These are phyloP conservation scores for Eucalyptus lansdowneana DNA, from an alignment of 345 rosid genomes.

Conservation along the genomic window DNA sequence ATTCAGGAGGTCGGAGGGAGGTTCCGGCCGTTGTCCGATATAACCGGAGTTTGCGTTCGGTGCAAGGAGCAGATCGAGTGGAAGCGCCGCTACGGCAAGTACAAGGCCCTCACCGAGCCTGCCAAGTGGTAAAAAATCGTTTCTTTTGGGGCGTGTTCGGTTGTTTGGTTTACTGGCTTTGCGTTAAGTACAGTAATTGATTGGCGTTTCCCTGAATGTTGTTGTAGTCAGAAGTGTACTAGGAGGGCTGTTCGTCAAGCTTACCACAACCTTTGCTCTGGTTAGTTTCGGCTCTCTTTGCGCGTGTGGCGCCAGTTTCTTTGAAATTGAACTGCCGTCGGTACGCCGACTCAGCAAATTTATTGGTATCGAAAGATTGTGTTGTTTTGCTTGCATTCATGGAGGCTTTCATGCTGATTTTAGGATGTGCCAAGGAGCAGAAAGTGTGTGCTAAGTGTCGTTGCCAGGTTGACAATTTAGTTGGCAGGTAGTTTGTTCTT, in stretches of 20 bases:
- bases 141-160: not conserved
- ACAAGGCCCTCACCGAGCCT: slow-evolving; percentile 64
- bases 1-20: slow-evolving; percentile 65
- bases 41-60: slow-evolving; percentile 78
- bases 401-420: not conserved
- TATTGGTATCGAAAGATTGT: not conserved
- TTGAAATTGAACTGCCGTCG: not conserved
- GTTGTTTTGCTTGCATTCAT: not conserved
- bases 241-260: slow-evolving; percentile 96
- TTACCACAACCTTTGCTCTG: slow-evolving; percentile 79
- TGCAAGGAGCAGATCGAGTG: slow-evolving; percentile 92
- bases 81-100: slow-evolving; percentile 93
- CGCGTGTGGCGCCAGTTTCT: not conserved
- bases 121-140: slow-evolving; percentile 55
- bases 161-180: not conserved
- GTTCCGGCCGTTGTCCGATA: slow-evolving; percentile 56
- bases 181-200: not conserved
- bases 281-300: slow-evolving; percentile 23
- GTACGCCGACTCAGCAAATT: not conserved
- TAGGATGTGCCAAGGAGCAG: slow-evolving; percentile 96
- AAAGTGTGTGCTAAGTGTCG: slow-evolving; percentile 87
- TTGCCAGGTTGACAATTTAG: slow-evolving; percentile 24
- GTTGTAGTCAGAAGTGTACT: slow-evolving; percentile 41
- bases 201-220: not conserved
- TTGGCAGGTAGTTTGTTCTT: slow-evolving; percentile 51